Conservation (phyloP, 1,284 basidiomycete species). For the Tylopilus microsporus region DNA sequence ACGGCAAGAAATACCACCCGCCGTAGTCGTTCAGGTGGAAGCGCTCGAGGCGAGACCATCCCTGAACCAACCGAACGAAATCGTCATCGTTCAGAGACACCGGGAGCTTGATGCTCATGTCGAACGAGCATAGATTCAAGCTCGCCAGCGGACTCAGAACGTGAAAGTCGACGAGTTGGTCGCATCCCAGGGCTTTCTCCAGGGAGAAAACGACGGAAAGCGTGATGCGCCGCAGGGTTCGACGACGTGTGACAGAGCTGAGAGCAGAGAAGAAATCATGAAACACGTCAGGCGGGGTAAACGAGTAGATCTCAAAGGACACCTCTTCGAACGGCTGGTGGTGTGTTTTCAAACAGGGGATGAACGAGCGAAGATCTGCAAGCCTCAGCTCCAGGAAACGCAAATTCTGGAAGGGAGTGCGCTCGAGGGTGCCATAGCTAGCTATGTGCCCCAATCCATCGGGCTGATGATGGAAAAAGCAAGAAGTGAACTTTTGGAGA, state of each 20-base stretch:
- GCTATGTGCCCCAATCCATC: not conserved
- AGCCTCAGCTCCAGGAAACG: not conserved
- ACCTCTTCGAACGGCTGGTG: not conserved
- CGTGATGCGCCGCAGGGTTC: not conserved
- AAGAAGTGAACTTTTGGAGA: not conserved
- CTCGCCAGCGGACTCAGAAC: not conserved
- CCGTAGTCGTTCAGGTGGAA: not conserved
- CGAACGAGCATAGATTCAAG: not conserved
- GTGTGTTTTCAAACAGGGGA: not conserved
- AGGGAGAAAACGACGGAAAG: too few species aligned
- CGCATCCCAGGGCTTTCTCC: too few species aligned
- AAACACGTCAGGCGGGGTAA: not conserved
- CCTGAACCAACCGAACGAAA: slow-evolving; percentile 6
- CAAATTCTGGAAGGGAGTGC: not conserved
- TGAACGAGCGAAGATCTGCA: not conserved
- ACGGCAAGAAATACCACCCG: not conserved
- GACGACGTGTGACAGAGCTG: not conserved
- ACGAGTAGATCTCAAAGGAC: not conserved
- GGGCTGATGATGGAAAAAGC: not conserved
- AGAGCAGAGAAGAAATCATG: not conserved
- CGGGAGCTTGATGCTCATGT: not conserved
- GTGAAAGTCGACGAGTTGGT: too few species aligned
- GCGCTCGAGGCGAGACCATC: slow-evolving; percentile 9
- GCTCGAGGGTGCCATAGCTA: not conserved
- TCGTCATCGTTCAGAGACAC: slow-evolving; percentile 16